phyloP scores from a whole-genome alignment of 106 monocot genomes.

The Agapanthus africanus region DNA sequence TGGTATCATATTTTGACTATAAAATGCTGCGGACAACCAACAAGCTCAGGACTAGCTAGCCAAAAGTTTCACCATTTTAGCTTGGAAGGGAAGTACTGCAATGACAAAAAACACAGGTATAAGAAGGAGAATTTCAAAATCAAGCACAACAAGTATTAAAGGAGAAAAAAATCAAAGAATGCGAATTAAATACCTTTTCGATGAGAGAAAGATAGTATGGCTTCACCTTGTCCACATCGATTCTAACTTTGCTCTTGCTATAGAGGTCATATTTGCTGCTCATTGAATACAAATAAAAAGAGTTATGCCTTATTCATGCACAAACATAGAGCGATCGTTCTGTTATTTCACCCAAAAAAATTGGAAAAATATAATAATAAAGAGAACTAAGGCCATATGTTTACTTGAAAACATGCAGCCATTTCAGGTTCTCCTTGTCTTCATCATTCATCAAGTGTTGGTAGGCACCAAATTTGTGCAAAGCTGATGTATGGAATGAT shows the following conservation, averaged over 20 bases:
- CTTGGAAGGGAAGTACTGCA: constrained; percentile 14
- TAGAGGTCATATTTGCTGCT: constrained; percentile 92
- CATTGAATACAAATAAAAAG: not conserved
- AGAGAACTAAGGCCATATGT: not conserved
- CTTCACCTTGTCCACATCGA: constrained; percentile 88
- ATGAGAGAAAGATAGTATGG: constrained; percentile 88
- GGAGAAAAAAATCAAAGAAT: not conserved
- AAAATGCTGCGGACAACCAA: too few species aligned
- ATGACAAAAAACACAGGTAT: not conserved
- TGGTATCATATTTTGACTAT: too few species aligned
- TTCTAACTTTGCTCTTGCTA: constrained; percentile 90
- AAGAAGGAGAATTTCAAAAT: not conserved
- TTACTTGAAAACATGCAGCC: constrained; percentile 88
- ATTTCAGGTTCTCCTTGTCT: constrained; percentile 82
- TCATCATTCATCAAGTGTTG: constrained; percentile 78
- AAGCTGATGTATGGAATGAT: constrained; percentile 23
- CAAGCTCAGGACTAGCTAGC: too few species aligned
- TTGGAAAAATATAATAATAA: not conserved
- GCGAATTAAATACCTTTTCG: constrained; percentile 47
- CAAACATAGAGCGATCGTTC: not conserved
- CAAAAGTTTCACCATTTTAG: constrained; percentile 15
- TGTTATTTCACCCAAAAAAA: too few species aligned
- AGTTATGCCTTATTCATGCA: not conserved
- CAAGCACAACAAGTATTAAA: not conserved
- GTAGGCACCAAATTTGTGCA: constrained; percentile 84